Base-by-base conservation (phyloP, 139 green algal genomes). In the Yamagishiella unicocca region DNA sequence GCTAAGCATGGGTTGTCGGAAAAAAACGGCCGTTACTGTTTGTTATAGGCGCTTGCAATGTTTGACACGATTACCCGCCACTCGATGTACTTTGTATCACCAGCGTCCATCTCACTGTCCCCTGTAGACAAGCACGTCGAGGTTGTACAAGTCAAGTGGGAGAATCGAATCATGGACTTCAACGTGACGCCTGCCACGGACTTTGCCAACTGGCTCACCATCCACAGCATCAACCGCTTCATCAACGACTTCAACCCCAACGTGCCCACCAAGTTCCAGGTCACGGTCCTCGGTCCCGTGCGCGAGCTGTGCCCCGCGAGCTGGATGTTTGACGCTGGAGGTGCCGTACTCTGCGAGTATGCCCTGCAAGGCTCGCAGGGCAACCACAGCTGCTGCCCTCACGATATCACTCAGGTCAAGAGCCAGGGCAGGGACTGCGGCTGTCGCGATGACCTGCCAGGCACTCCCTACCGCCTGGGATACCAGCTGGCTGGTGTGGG, bases 151-250 rank as follows among this genome's bases (percentile, higher is more conserved):
- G 89, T 92, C 12, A 33, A 21, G 29, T 89, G 81, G 85, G 85
- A 90, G 35, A 82, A 81, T 4, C 85, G 86, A n/a, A 33, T 86
- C 46, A 81, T 92, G 75, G 10, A 80, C 12, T 92, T 88, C 67
- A 92, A 92, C 86, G 66, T 55, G 31, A 92, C 85, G 0, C 40
- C 45, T 2, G 70, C 55, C 42, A 92, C 85, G 33, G 62, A 73
- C 75, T 84, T 64, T 58, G 80, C 86, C 29, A 88, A 90, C 37
- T 92, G 89, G 89, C 85, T 92, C 31, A 88, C 89, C 89, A 73
- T 92, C 76, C 82, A 89, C 40, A 61, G 46, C 75, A 88, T 92
- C 79, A 88, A 92, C 82, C 74, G 58, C 43, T 92, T 90, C 67
- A 35, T 83, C 21, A 62, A 85, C 31, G 89, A 90, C n/a, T 90